Evolutionary conservation across 257 asterid species (phyloP), one percentile per base, ranked within the genome.

Genomic region (Ehretia macrophylla): DNA sequence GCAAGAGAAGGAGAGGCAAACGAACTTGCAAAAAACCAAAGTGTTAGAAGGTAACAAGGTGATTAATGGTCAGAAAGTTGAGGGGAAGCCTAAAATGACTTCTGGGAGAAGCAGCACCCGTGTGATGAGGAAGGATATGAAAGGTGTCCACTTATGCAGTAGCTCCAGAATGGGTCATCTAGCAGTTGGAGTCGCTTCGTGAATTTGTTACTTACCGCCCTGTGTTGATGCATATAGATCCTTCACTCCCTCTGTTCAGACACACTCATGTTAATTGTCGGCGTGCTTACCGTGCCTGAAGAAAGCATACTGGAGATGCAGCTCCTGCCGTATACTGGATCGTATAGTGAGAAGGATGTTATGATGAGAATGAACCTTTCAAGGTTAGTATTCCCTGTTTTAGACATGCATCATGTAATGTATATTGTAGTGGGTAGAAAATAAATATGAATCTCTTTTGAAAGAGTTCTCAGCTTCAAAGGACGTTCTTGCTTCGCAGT

Each of bases 141-240:
- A 51, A 56, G 59, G 64, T 14, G 38, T 64, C 14, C 65, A 60
- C 45, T 58, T 71, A 21, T 61, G 70, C 45, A 39, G 51, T 48
- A 71, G 76, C 48, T 63, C 83, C 14, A 62, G 84, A 75, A 57
- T 35, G 47, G 58, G 62, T 58, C 65, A 48, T 19, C 5, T 66
- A 21, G 66, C 77, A 8, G 79, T 75, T 22, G 84, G 77, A 17
- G 68, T 75, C 45, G 72, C 68, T 50, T 74, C 66, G 27, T 72
- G 65, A 75, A 64, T 4, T 0, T 13, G 38, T 14, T 55, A 53
- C 6, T 40, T 66, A 40, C 35, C 44, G 14, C 27, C 16, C 40
- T 27, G 11, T 40, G n/a, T 20, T 39, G 10, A 14, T 46, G 18
- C 19, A 16, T 22, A 45, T 46, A 4, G 14, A 35, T 55, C 16